A percentile compares a stretch with the other conserved stretches of the same genome.
Evolutionary conservation across 371 early-diverging fungal genomes (phyloP).

Genomic region (Mucor ambiguus): DNA sequence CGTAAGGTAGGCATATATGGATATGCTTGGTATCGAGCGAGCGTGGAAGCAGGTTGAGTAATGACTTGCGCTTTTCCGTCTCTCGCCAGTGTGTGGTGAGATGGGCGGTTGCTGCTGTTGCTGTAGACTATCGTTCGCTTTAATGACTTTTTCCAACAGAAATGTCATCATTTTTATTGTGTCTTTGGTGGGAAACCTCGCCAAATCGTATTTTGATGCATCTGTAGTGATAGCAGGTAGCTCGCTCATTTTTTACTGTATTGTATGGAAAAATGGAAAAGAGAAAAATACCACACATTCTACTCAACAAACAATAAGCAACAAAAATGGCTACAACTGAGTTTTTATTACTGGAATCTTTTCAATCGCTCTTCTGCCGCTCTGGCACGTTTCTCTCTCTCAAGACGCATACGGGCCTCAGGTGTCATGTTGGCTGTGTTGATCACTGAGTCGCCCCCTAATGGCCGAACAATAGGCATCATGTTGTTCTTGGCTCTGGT

Average conservation of each 20-base stretch:
- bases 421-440: constrained; percentile 67
- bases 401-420: constrained; percentile 73
- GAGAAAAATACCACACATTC: background rate
- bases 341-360: constrained; percentile 12
- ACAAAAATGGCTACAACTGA: background rate
- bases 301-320: background rate
- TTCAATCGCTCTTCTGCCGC: constrained; percentile 78
- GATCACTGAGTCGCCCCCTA: constrained; percentile 21
- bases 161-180: constrained; percentile 69
- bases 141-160: constrained; percentile 57
- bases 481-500: constrained; percentile 28
- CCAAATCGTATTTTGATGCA: constrained; percentile 48
- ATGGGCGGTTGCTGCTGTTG: constrained; percentile 26
- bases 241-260: background rate
- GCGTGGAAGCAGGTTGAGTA: constrained; percentile 77
- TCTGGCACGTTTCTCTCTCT: constrained; percentile 81
- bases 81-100: constrained; percentile 6
- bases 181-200: constrained; percentile 61
- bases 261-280: constrained; percentile 4
- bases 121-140: constrained; percentile 52
- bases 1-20: constrained; percentile 77
- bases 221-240: background rate
- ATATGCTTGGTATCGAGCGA: constrained; percentile 86
- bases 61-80: constrained; percentile 24
- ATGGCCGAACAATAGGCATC: constrained; percentile 23